Evolutionary conservation across 805 yeast genomes (phyloP), one percentile per base, ranked within the genome.

Genomic region (Wickerhamiella allomyrinae): DNA sequence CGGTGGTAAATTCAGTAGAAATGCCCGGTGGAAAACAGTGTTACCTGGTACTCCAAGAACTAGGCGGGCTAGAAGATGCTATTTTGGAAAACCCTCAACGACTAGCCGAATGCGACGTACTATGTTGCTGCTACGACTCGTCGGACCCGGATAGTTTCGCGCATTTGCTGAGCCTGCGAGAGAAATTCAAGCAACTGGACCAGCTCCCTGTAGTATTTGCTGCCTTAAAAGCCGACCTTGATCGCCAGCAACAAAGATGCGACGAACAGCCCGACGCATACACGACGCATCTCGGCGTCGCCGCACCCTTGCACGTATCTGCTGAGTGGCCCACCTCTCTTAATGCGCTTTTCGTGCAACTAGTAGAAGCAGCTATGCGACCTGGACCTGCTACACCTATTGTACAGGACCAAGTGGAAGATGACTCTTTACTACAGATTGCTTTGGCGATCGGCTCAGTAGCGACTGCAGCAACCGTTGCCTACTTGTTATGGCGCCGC

Each of bases 71-170:
- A 23, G 95, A 84, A 56, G 76, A 82, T 0, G 93, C 91, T 0
- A 74, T 86, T 3, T 58, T 89, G 20, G 89, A 76, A 39, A 84
- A 87, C 56, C 69, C 68, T 29, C 57, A 64, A 13, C 69, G 85
- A 40, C 58, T 89, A 8, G 83, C 80, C 42, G 80, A 79, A 40
- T 91, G 97, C 61, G 99, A 91, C 58, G 94, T 86, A 2, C 57
- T 91, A 1, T 91, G 97, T 59, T 70, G 82, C 54, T 71, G 86
- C 0, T 91, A 91, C 59, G 99, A 91, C 57, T 85, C 96, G 0
- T 79, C 95, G 0, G 96, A 91, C 56, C 96, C 99, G 0, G 94
- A 89, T 42, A 83, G 94, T 34, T 91, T 91, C 58, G 82, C 86
- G 41, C 76, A 82, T 56, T 62, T 87, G 41, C 79, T 81, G 21